phyloP scores from a whole-genome alignment of 495 filamentous ascomycete genomes.

The Penicillium diatomitis region DNA sequence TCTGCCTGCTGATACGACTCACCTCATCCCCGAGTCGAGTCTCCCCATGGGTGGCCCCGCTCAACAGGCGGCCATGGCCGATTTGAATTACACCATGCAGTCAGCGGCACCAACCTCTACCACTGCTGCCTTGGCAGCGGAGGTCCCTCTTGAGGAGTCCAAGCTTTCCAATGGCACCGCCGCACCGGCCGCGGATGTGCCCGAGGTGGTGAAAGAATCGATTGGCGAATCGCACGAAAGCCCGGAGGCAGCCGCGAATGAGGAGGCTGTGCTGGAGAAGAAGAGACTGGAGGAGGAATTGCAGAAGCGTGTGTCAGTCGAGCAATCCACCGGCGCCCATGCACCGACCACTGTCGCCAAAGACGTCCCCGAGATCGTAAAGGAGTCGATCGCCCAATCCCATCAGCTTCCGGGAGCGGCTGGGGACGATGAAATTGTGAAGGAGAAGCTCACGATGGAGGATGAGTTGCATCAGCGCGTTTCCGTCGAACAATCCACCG shows the following conservation, averaged over 20 bases:
- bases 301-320: constrained; percentile 41
- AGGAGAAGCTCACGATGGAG: constrained; percentile 71
- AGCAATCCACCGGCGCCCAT: constrained; percentile 32
- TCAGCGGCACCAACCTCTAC: constrained; percentile 62
- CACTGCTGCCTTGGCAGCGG: constrained; percentile 61
- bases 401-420: constrained; percentile 60
- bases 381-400: constrained; percentile 61
- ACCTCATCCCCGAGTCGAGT: constrained; percentile 79
- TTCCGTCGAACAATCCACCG: constrained; percentile 33
- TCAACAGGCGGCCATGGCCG: constrained; percentile 22
- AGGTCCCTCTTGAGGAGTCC: constrained; percentile 57
- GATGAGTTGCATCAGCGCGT: constrained; percentile 53
- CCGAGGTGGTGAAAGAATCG: constrained; percentile 65
- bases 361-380: constrained; percentile 41
- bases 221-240: constrained; percentile 50
- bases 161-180: constrained; percentile 36
- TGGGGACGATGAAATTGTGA: constrained; percentile 54
- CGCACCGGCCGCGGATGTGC: constrained; percentile 55
- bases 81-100: constrained; percentile 52
- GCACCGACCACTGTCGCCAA: constrained; percentile 16
- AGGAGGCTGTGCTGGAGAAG: constrained; percentile 67
- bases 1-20: constrained; percentile 52
- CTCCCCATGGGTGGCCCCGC: constrained; percentile 53
- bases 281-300: constrained; percentile 63
- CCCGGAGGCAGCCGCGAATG: constrained; percentile 64